Evolutionary conservation across 305 asterid genomes (phyloP).

Genomic region (Coffea humblotiana): DNA sequence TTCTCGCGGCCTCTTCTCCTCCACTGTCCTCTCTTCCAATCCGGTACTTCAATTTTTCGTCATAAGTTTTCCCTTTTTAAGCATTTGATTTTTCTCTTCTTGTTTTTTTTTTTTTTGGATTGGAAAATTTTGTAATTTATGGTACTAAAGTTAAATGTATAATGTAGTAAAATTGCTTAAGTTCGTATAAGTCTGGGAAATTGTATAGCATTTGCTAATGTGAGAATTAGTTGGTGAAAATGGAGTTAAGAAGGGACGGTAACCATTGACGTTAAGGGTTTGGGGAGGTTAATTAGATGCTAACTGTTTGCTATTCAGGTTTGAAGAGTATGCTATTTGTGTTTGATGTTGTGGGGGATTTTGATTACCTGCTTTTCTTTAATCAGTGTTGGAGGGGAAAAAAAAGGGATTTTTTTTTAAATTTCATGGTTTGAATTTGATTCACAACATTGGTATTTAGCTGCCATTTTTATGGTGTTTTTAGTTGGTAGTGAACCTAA

Average conservation of each 20-base stretch:
- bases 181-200: background rate
- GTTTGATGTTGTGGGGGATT: background rate
- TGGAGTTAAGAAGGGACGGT: background rate
- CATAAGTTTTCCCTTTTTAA: background rate
- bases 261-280: background rate
- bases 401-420: background rate
- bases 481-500: background rate
- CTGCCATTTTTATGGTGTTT: background rate
- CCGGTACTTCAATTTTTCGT: constrained; percentile 23
- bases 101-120: background rate
- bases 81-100: background rate
- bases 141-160: background rate
- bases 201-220: background rate
- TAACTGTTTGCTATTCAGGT: background rate
- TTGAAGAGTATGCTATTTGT: background rate
- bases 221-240: background rate
- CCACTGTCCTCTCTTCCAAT: constrained; percentile 37
- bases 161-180: background rate
- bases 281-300: background rate
- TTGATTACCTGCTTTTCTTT: background rate
- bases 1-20: constrained; percentile 47
- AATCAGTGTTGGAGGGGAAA: background rate
- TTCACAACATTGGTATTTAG: background rate
- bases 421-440: background rate
- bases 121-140: too few species aligned